phyloP scores from a whole-genome alignment of 192 early-diverging fungal genomes.

The Anaeromyces robustus region DNA sequence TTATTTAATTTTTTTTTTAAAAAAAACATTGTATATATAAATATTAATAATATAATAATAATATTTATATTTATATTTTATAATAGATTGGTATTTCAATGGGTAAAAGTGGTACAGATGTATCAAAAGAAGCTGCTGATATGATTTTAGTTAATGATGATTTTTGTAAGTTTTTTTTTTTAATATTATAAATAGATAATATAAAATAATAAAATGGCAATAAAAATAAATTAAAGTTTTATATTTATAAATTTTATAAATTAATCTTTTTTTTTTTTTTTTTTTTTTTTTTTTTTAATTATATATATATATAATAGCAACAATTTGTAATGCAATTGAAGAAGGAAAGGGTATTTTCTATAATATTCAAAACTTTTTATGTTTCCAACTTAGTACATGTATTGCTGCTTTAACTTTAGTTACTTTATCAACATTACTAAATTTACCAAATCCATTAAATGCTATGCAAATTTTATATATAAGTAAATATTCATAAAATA shows the following conservation, averaged over 20 bases:
- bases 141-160: conserved; percentile 96
- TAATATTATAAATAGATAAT: neutral
- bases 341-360: conserved; percentile 97
- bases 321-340: conserved; percentile 84
- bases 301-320: conserved; percentile 20
- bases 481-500: too few species aligned
- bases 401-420: conserved; percentile 80
- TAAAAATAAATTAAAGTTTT: too few species aligned
- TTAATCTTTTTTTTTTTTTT: too few species aligned
- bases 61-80: too few species aligned
- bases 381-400: conserved; percentile 91
- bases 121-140: conserved; percentile 90
- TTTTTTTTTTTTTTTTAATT: neutral
- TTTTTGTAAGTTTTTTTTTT: conserved; percentile 23
- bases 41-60: neutral
- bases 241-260: neutral
- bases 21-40: neutral
- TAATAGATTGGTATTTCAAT: conserved; percentile 93
- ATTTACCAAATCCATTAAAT: conserved; percentile 79
- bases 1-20: too few species aligned
- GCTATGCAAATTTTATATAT: conserved; percentile 99
- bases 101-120: conserved; percentile 89
- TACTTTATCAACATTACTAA: conserved; percentile 70
- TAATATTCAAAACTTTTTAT: conserved; percentile 94
- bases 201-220: too few species aligned